Conservation (phyloP, 163 green algal species). For the Scenedesmus sp. region DNA sequence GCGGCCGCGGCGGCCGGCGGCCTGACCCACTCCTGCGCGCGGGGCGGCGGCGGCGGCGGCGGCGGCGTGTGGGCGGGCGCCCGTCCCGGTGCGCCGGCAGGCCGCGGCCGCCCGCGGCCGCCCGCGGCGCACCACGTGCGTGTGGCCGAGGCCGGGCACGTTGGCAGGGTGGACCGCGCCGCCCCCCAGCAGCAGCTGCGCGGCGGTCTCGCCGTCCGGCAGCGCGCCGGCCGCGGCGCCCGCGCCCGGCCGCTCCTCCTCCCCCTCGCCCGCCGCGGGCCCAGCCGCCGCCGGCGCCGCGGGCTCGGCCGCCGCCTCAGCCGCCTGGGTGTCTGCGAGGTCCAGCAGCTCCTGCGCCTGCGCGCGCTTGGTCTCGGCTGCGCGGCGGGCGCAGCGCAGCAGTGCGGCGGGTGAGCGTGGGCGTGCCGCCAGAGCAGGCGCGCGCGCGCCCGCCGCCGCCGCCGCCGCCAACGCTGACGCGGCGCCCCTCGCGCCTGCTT, state of each 20-base stretch:
- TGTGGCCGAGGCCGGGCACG: constrained; percentile 22
- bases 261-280: too few species aligned
- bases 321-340: neutral
- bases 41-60: too few species aligned
- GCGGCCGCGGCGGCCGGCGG: neutral
- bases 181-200: neutral
- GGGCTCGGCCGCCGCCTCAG: neutral
- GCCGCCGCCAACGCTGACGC: too few species aligned
- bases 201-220: neutral
- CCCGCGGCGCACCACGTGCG: constrained; percentile 5
- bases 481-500: constrained; percentile 10
- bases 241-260: neutral
- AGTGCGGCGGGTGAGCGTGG: too few species aligned
- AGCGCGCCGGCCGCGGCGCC: neutral
- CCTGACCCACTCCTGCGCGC: constrained; percentile 17
- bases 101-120: neutral
- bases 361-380: neutral
- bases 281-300: constrained; percentile 27
- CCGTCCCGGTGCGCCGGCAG: too few species aligned
- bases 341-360: neutral
- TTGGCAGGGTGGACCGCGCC: constrained; percentile 10
- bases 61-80: too few species aligned
- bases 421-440: too few species aligned
- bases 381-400: too few species aligned
- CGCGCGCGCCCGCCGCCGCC: too few species aligned